Conservation (phyloP, 2,329 filamentous ascomycete species). For the Alternaria triticimaculans region DNA sequence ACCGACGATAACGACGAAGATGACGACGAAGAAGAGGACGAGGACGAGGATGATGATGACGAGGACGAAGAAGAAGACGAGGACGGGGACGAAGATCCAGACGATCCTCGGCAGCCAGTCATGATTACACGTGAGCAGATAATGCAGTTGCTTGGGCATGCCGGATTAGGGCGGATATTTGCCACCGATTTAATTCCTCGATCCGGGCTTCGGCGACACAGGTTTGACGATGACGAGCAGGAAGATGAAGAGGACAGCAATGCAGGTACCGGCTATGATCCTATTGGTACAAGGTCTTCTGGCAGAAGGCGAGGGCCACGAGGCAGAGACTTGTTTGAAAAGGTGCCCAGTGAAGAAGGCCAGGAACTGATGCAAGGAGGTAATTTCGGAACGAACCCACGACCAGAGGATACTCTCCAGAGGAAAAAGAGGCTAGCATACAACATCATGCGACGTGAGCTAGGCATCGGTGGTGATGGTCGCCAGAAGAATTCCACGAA, state of each 20-base stretch:
- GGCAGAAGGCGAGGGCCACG: constrained; percentile 52
- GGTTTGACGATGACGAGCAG: constrained; percentile 46
- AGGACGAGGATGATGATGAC: constrained; percentile 38
- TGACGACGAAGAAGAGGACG: constrained; percentile 19
- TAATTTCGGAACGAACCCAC: constrained; percentile 74
- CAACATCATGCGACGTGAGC: constrained; percentile 79
- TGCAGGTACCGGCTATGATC: constrained; percentile 42
- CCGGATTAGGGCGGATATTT: constrained; percentile 62
- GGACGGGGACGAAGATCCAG: constrained; percentile 29
- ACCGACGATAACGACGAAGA: constrained; percentile 48
- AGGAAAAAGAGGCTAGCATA: constrained; percentile 68
- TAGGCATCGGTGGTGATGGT: constrained; percentile 70
- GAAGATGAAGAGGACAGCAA: constrained; percentile 51
- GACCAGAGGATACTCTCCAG: constrained; percentile 59
- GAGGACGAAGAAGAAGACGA: constrained; percentile 39
- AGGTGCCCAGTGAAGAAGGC: constrained; percentile 81
- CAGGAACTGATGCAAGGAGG: constrained; percentile 81
- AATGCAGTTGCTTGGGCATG: constrained; percentile 61
- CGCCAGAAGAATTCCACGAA: constrained; percentile 67
- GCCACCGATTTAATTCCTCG: constrained; percentile 38
- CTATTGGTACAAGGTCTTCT: constrained; percentile 44
- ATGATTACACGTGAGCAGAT: constrained; percentile 59
- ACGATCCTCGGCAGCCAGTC: constrained; percentile 30
- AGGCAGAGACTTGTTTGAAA: constrained; percentile 69
- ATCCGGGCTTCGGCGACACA: constrained; percentile 18